These are phyloP conservation scores for Lycium barbarum DNA, from an alignment of 257 asterid genomes.

Conservation along the genomic window DNA sequence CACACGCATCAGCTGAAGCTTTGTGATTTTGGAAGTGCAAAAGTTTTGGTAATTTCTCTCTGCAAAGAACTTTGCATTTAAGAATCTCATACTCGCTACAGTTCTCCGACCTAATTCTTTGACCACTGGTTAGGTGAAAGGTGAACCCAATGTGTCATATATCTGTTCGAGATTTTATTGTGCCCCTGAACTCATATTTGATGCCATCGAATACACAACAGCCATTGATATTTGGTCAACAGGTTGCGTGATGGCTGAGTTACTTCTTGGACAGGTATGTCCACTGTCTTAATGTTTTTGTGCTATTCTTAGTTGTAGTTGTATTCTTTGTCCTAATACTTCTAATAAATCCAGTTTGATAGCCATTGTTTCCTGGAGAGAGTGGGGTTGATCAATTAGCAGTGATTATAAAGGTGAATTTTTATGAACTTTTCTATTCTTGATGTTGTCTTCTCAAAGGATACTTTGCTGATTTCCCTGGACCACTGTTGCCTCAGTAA, in stretches of 20 bases:
- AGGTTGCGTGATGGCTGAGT: slow-evolving; percentile 98
- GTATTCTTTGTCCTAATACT: slow-evolving; percentile 28
- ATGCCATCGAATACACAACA: slow-evolving; percentile 97
- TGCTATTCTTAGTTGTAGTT: slow-evolving; percentile 25
- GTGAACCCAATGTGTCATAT: slow-evolving; percentile 96
- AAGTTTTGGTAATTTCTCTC: slow-evolving; percentile 78
- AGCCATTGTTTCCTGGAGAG: slow-evolving; percentile 99
- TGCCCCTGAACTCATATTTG: slow-evolving; percentile 98
- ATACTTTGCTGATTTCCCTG: neutral
- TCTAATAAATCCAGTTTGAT: slow-evolving; percentile 45
- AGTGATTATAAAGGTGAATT: slow-evolving; percentile 86
- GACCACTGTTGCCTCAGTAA: too few species aligned
- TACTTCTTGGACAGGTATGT: slow-evolving; percentile 91
- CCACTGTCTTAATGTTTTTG: slow-evolving; percentile 26
- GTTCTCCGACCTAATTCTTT: slow-evolving; percentile 27
- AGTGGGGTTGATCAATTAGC: slow-evolving; percentile 99
- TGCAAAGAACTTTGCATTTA: slow-evolving; percentile 22
- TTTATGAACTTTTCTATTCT: neutral
- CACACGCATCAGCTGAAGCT: slow-evolving; percentile 94
- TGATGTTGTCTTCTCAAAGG: neutral
- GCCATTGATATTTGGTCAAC: slow-evolving; percentile 97
- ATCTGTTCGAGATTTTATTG: slow-evolving; percentile 97
- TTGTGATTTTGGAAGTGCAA: slow-evolving; percentile 99
- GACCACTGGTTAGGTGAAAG: slow-evolving; percentile 75
- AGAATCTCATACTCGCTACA: neutral